Percentiles rank a stretch among this genome's conserved stretches.
These are phyloP conservation scores for Quercus dentata DNA, from an alignment of 306 rosid genomes.

Conservation along the genomic window DNA sequence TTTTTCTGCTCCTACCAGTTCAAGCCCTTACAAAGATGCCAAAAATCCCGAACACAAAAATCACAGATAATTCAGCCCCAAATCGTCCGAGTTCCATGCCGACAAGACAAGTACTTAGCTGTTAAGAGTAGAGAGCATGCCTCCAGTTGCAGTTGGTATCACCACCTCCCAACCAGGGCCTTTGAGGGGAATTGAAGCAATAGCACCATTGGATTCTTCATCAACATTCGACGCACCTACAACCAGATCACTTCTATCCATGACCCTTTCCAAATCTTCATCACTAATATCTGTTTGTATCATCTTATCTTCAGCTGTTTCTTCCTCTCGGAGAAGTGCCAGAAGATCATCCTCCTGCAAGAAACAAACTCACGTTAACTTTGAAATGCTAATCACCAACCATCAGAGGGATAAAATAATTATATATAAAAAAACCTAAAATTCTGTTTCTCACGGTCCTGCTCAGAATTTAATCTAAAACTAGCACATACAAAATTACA, in stretches of 20 bases:
- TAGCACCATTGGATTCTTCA: slow-evolving; percentile 12
- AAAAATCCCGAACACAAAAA: not conserved
- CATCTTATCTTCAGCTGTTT: slow-evolving; percentile 76
- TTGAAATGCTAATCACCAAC: not conserved
- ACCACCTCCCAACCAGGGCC: slow-evolving; percentile 99
- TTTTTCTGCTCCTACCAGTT: too few relatives aligned
- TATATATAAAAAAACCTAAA: not conserved
- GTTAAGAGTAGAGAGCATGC: slow-evolving; percentile 85
- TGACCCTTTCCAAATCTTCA: slow-evolving; percentile 62
- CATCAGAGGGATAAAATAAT: not conserved
- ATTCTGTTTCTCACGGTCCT: not conserved
- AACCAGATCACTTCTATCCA: slow-evolving; percentile 84
- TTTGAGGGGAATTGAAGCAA: slow-evolving; percentile 35
- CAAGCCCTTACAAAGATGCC: not conserved
- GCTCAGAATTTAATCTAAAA: not conserved
- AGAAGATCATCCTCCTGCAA: slow-evolving; percentile 65
- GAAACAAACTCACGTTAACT: not conserved
- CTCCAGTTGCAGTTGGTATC: slow-evolving; percentile 63
- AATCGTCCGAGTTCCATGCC: slow-evolving; percentile 1
- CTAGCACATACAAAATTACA: not conserved
- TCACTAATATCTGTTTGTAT: slow-evolving; percentile 69
- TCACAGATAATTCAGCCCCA: too few relatives aligned
- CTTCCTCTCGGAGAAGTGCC: slow-evolving; percentile 69
- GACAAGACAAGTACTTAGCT: slow-evolving; percentile 28
- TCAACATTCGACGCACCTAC: slow-evolving; percentile 9